Evolutionary conservation across 2,329 filamentous ascomycete species (phyloP).

Genomic region (Calonectria ilicicola): DNA sequence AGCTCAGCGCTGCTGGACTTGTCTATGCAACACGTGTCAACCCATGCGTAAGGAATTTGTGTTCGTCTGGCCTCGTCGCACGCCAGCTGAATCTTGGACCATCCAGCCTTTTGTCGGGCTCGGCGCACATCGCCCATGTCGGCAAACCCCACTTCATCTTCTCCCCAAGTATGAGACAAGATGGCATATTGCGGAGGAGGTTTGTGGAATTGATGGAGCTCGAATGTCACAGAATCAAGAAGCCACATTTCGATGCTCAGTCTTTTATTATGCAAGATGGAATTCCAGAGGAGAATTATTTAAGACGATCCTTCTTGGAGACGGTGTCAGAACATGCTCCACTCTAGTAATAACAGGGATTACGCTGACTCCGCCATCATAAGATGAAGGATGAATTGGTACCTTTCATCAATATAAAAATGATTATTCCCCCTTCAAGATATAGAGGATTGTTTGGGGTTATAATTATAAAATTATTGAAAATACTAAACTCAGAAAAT

Average conservation of each 20-base stretch:
- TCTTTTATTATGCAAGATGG: neutral
- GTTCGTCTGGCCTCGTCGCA: conserved; percentile 5
- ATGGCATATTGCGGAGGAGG: conserved; percentile 15
- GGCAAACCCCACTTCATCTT: conserved; percentile 11
- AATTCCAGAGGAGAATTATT: neutral
- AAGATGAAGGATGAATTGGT: neutral
- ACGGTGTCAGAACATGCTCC: neutral
- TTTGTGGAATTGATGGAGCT: neutral
- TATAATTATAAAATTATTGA: neutral
- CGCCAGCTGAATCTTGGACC: conserved; percentile 9
- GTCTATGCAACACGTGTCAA: conserved; percentile 34
- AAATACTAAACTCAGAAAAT: no score
- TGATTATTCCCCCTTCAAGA: neutral
- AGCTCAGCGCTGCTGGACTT: conserved; percentile 33
- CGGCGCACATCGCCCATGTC: conserved; percentile 5
- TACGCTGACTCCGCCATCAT: neutral
- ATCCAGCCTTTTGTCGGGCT: conserved; percentile 3
- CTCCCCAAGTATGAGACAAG: conserved; percentile 21
- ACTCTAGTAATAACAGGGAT: neutral
- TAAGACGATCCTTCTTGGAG: neutral
- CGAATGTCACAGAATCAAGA: neutral
- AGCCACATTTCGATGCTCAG: neutral
- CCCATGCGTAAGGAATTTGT: conserved; percentile 19
- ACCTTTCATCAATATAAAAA: neutral
- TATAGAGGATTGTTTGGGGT: neutral